These are phyloP conservation scores for Glycine tomentella DNA, from an alignment of 306 rosid genomes.

Conservation along the genomic window DNA sequence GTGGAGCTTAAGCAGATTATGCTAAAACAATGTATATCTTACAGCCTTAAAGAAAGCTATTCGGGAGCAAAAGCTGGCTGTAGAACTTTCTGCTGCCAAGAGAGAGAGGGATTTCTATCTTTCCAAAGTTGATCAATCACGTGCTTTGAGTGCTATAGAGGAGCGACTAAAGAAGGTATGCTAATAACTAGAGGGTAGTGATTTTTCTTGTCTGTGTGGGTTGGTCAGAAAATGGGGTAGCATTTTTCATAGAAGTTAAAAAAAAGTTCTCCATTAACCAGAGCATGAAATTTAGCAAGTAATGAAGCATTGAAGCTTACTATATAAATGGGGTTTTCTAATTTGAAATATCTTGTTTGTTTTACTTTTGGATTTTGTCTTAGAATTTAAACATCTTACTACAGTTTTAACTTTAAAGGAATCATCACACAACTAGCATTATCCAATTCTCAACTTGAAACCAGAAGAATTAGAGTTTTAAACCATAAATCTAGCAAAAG, in stretches of 20 bases:
- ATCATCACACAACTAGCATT: background rate
- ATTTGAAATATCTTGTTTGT: background rate
- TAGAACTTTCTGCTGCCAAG: slow-evolving; percentile 3
- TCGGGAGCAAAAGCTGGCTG: slow-evolving; percentile 81
- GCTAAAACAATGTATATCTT: slow-evolving; percentile 25
- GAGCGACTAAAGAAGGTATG: too few species aligned
- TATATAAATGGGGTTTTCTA: background rate
- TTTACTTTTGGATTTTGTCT: background rate
- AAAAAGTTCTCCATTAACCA: slow-evolving; percentile 5
- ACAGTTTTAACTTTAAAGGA: background rate
- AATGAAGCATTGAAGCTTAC: background rate
- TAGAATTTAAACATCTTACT: slow-evolving; percentile 5
- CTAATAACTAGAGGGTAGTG: background rate
- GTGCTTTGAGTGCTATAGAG: too few species aligned
- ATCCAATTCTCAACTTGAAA: background rate
- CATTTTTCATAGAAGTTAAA: background rate
- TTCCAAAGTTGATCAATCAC: too few species aligned
- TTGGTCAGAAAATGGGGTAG: slow-evolving; percentile 2
- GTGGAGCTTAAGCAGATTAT: slow-evolving; percentile 36
- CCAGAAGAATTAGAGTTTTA: background rate
- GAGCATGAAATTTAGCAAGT: slow-evolving; percentile 33
- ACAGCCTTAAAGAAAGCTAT: slow-evolving; percentile 76
- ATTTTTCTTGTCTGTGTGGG: background rate
- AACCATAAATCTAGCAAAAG: background rate
- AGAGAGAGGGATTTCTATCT: too few species aligned